Base-by-base conservation (phyloP, 2,329 filamentous ascomycete genomes). In the Alternaria atra region DNA sequence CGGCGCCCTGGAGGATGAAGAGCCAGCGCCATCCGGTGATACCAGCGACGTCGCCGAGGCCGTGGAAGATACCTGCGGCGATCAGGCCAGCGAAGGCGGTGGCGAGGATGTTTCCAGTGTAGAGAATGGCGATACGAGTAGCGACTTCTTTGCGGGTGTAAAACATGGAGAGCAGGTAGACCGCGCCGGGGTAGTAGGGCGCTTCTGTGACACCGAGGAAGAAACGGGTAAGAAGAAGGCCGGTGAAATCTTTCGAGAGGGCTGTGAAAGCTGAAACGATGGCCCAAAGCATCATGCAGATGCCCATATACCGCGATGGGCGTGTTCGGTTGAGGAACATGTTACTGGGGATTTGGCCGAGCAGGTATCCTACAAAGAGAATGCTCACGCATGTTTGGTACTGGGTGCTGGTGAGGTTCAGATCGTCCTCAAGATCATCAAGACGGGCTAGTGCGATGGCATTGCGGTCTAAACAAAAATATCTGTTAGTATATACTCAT, bases 371-470 rank as follows among this genome's bases (percentile, higher is more conserved):
- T 29, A 73, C 70, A 13, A 72, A 72, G 2, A 73, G 57, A 32
- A 69, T 73, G 9, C 63, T 67, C 25, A 72, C 70, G 34, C 66
- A 70, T 2, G 71, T 73, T 30, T 73, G 67, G 35, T 69, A 72
- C 23, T 72, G 65, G 2, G 61, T 64, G 59, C 64, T 65, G 39
- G 6, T 57, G 29, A 72, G 65, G 32, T 80, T 73, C 17, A 90
- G 79, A 55, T 90, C 88, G 2, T 80, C 77, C 57, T 89, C 84
- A 13, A 91, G 79, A 10, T 87, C 87, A 70, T 87, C 85, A 50
- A 91, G 80, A 15, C 85, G 84, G 0, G 89, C 89, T 2, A 87
- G 83, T 2, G 87, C 87, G 65, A 90, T 88, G 73, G 89, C 88
- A 73, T 89, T 88, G 34, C 87, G 82, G 67, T 89, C 87, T 42